Evolutionary conservation across 2,329 filamentous ascomycete genomes (phyloP).

Genomic region (Ophiostoma sp.): DNA sequence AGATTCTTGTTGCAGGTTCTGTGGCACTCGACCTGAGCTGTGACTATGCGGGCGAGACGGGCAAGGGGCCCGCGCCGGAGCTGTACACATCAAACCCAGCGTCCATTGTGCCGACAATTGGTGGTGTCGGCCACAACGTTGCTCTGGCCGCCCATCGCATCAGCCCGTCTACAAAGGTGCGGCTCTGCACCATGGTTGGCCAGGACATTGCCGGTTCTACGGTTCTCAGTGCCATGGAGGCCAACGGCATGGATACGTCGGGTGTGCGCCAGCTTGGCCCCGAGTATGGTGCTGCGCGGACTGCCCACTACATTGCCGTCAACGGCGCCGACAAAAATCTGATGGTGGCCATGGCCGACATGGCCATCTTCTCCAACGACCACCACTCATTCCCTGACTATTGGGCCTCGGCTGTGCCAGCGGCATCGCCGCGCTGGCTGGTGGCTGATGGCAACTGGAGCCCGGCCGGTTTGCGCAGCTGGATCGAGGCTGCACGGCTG

Average conservation of each 20-base stretch:
- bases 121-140: conserved; percentile 89
- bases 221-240: conserved; percentile 59
- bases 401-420: conserved; percentile 56
- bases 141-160: conserved; percentile 72
- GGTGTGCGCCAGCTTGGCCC: conserved; percentile 54
- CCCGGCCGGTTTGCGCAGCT: conserved; percentile 57
- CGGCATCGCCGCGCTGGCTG: conserved; percentile 63
- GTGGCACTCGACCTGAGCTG: conserved; percentile 84
- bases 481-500: conserved; percentile 57
- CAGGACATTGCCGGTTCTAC: conserved; percentile 74
- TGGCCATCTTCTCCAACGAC: conserved; percentile 61
- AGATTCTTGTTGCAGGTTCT: conserved; percentile 85
- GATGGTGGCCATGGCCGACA: conserved; percentile 91
- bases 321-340: conserved; percentile 81
- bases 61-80: conserved; percentile 39
- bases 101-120: conserved; percentile 72
- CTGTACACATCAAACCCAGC: conserved; percentile 83
- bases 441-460: conserved; percentile 88
- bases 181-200: conserved; percentile 74
- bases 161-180: conserved; percentile 55
- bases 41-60: conserved; percentile 52
- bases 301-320: conserved; percentile 85
- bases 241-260: conserved; percentile 57
- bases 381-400: conserved; percentile 44
- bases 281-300: conserved; percentile 52